Base-by-base conservation (phyloP, 2,329 filamentous ascomycete genomes). In the Aspergillus fructus region DNA sequence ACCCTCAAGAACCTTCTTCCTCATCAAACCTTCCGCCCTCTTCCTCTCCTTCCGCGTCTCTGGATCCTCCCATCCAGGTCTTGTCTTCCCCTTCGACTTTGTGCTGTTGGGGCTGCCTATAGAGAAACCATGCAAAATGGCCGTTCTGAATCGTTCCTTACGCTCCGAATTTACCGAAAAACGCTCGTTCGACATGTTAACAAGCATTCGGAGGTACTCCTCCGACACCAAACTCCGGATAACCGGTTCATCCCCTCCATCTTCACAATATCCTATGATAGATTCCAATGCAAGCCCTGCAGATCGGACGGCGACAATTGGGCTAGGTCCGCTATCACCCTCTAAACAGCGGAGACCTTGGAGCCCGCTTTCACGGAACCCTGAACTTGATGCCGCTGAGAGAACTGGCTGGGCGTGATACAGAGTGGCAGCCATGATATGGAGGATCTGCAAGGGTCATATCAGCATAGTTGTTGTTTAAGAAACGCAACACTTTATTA, bases 301-400 rank as follows among this genome's bases (percentile, higher is more conserved):
- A 5, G 90, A 93, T 17, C 93, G 86, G 33, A 97, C 85, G 3
- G 89, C 93, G 3, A 97, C 90, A 72, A 96, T 89, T 2, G 91
- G 91, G 46, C 80, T 86, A 19, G 78, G 70, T 12, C 75, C 74
- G 42, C 75, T 72, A 21, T 73, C 57, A 17, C 70, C 70, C 39
- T 70, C 70, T 42, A 79, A 63, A 34, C 74, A 75, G 27, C 88
- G 90, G 57, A 96, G 82, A 49, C 74, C 74, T 60, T 79, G 78
- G 7, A 93, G 88, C 17, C 93, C 93, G 58, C 89, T 94, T 76
- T 97, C 93, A 13, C 93, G 87, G 71, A 97, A 97, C 0, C 93
- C 93, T 4, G 91, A 89, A 65, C 87, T 84, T 9, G 93, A 80
- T 2, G 90, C 93, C 45, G 89, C 90, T 11, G 86, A 82, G 13